These are phyloP conservation scores for Zymoseptoria pseudotritici DNA, from an alignment of 2,329 filamentous ascomycete genomes.

Conservation along the genomic window DNA sequence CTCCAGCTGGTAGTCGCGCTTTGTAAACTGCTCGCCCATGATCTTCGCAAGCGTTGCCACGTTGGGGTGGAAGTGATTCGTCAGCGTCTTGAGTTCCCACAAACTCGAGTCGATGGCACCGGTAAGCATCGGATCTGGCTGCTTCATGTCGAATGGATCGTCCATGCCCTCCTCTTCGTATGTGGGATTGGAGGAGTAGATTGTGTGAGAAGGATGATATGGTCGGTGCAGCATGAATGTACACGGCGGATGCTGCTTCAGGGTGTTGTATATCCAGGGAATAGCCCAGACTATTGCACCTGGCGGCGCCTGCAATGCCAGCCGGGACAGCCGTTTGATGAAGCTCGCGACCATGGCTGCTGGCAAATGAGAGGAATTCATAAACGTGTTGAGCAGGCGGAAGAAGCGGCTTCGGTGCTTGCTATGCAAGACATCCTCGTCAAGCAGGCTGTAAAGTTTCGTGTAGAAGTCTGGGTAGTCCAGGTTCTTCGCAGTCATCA, in stretches of 20 bases:
- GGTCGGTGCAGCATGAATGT: constrained; percentile 92
- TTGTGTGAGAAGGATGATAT: constrained; percentile 26
- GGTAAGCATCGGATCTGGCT: constrained; percentile 77
- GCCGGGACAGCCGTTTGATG: constrained; percentile 80
- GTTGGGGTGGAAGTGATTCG: constrained; percentile 93
- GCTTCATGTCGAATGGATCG: constrained; percentile 71
- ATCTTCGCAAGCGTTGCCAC: constrained; percentile 91
- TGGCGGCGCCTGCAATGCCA: constrained; percentile 82
- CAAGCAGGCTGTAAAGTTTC: constrained; percentile 88
- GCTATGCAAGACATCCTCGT: constrained; percentile 79
- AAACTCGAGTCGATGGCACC: constrained; percentile 83
- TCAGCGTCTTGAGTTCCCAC: constrained; percentile 89
- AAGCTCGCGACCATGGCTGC: constrained; percentile 88
- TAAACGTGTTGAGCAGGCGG: constrained; percentile 81
- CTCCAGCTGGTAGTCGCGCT: constrained; percentile 88
- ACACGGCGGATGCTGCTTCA: constrained; percentile 81
- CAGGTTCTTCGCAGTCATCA: constrained; percentile 87
- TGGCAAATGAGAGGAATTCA: constrained; percentile 85
- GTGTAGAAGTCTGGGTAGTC: constrained; percentile 79
- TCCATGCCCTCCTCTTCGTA: constrained; percentile 52
- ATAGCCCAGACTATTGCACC: constrained; percentile 81
- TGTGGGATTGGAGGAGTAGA: constrained; percentile 19
- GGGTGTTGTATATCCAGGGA: constrained; percentile 91
- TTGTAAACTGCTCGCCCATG: constrained; percentile 93
- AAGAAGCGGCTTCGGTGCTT: constrained; percentile 93